phyloP scores from a whole-genome alignment of 208 protist species.

The Trypanosoma theileri region DNA sequence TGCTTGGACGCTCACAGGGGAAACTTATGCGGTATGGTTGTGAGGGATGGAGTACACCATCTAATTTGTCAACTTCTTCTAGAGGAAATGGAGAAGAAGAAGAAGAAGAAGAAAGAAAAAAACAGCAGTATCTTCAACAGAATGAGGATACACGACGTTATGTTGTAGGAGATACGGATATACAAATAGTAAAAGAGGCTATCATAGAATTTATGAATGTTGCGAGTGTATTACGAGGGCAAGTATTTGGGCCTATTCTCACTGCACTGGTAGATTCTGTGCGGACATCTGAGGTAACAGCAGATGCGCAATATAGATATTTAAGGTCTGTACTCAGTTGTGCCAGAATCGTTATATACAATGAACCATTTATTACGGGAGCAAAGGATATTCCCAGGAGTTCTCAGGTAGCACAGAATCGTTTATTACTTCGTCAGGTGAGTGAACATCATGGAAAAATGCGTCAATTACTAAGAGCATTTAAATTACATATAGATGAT shows the following conservation, averaged over 20 bases:
- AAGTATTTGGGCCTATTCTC: constrained; percentile 20
- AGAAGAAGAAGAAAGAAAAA: not conserved
- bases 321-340: constrained; percentile 9
- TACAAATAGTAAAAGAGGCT: not conserved
- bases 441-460: constrained; percentile 10
- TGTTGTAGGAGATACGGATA: constrained; percentile 1
- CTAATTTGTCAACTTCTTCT: too few species aligned
- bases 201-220: constrained; percentile 18
- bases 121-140: not conserved
- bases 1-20: not conserved
- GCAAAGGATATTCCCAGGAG: constrained; percentile 2
- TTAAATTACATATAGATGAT: constrained; percentile 10
- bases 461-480: not conserved
- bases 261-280: constrained; percentile 16
- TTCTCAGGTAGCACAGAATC: constrained; percentile 14
- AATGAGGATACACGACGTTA: not conserved
- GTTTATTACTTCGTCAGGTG: constrained; percentile 10
- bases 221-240: constrained; percentile 11
- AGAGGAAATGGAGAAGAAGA: not conserved
- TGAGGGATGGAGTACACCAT: not conserved
- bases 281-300: not conserved
- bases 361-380: constrained; percentile 18
- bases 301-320: constrained; percentile 19
- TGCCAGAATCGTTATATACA: constrained; percentile 14
- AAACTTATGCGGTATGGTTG: constrained; percentile 3